Evolutionary conservation across 1,284 basidiomycete species (phyloP).

Genomic region (Leccinum pachyderme): DNA sequence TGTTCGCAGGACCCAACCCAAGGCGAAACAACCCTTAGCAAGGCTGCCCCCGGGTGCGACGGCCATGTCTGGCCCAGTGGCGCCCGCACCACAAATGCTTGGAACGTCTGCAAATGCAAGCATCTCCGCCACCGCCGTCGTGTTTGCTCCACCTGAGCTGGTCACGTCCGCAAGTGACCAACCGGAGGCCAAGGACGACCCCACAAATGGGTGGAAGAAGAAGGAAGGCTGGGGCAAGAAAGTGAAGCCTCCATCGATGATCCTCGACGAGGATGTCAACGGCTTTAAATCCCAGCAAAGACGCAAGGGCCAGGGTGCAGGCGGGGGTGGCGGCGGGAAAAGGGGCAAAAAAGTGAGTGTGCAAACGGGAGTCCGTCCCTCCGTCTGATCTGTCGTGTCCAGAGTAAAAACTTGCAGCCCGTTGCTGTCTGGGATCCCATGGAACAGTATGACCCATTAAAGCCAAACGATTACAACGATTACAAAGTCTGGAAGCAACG

Average conservation of each 20-base stretch:
- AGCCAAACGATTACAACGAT: slow-evolving; percentile 85
- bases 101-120: slow-evolving; percentile 18
- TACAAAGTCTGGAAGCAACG: slow-evolving; percentile 76
- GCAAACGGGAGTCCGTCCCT: not conserved
- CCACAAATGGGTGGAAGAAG: slow-evolving; percentile 24
- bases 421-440: slow-evolving; percentile 68
- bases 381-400: slow-evolving; percentile 7
- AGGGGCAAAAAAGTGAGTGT: slow-evolving; percentile 62
- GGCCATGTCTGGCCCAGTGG: slow-evolving; percentile 28
- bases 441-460: slow-evolving; percentile 75
- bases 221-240: slow-evolving; percentile 77
- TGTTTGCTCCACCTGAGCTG: slow-evolving; percentile 68
- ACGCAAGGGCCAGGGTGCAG: slow-evolving; percentile 40
- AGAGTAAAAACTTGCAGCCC: slow-evolving; percentile 62
- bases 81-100: slow-evolving; percentile 16
- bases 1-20: slow-evolving; percentile 57
- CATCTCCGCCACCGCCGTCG: slow-evolving; percentile 67
- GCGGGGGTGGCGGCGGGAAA: slow-evolving; percentile 41
- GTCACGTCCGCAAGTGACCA: slow-evolving; percentile 37
- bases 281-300: slow-evolving; percentile 63
- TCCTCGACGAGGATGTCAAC: slow-evolving; percentile 83
- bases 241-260: slow-evolving; percentile 85
- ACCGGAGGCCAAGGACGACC: slow-evolving; percentile 23
- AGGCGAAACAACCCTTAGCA: slow-evolving; percentile 48
- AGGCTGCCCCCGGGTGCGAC: slow-evolving; percentile 63